These are phyloP conservation scores for Lachancea thermotolerans DNA, from an alignment of 805 yeast genomes.

Conservation along the genomic window DNA sequence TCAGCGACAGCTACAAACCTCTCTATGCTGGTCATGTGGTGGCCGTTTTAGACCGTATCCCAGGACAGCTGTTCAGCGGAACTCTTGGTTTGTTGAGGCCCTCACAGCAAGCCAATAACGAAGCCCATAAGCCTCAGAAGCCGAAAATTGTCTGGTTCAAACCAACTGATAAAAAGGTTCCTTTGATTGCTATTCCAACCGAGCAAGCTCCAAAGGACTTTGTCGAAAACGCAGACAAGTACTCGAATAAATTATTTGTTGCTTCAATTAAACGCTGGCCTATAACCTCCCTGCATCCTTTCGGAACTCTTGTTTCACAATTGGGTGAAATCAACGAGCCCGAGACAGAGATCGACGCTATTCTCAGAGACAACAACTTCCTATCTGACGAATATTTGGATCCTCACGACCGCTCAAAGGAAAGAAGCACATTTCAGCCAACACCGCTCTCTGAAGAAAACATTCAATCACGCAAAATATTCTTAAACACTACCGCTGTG, in stretches of 20 bases:
- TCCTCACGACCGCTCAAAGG: conserved; percentile 26
- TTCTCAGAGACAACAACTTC: conserved; percentile 80
- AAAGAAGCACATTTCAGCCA: conserved; percentile 24
- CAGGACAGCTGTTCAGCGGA: conserved; percentile 94
- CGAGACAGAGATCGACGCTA: conserved; percentile 76
- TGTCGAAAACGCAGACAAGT: conserved; percentile 82
- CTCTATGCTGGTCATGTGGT: conserved; percentile 97
- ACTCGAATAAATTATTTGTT: conserved; percentile 76
- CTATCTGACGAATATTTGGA: conserved; percentile 74
- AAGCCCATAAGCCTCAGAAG: conserved; percentile 39
- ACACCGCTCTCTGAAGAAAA: conserved; percentile 18
- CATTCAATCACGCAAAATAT: conserved; percentile 14
- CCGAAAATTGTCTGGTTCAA: conserved; percentile 99
- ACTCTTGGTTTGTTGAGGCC: conserved; percentile 91
- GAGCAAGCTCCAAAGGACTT: conserved; percentile 97
- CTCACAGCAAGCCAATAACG: conserved; percentile 83
- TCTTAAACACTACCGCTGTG: conserved; percentile 31
- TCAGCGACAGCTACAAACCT: conserved; percentile 87
- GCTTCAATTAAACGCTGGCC: conserved; percentile 99
- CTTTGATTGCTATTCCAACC: conserved; percentile 95
- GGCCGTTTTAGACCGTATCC: conserved; percentile 94
- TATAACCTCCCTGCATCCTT: conserved; percentile 95
- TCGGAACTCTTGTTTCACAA: conserved; percentile 85
- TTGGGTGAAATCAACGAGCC: conserved; percentile 76
- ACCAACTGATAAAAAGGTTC: conserved; percentile 97